phyloP scores from a whole-genome alignment of 768 basidiomycete genomes.

The Psilocybe azurescens region DNA sequence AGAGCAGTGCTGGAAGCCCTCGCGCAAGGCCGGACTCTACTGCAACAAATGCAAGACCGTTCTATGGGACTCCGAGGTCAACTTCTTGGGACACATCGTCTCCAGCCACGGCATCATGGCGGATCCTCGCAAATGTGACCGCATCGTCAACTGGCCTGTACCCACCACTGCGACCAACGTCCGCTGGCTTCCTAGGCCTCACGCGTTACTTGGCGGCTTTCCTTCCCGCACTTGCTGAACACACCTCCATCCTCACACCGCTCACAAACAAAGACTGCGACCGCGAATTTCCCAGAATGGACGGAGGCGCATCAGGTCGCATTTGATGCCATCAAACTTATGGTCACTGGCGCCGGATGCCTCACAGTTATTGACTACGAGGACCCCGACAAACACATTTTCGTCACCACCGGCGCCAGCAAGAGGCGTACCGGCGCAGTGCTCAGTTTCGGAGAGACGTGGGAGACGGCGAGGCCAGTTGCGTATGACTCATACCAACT shows the following conservation, averaged over 20 bases:
- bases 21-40: slow-evolving; percentile 6
- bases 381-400: slow-evolving; percentile 25
- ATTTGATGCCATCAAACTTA: slow-evolving; percentile 32
- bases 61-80: slow-evolving; percentile 25
- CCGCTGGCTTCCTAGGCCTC: slow-evolving; percentile 35
- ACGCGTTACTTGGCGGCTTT: slow-evolving; percentile 32
- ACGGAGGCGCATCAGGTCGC: slow-evolving; percentile 23
- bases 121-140: slow-evolving; percentile 30
- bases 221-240: slow-evolving; percentile 32
- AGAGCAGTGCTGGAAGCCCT: slow-evolving; percentile 18
- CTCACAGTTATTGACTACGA: slow-evolving; percentile 24
- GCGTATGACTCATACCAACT: slow-evolving; percentile 32
- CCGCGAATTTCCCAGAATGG: slow-evolving; percentile 32
- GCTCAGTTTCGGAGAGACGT: slow-evolving; percentile 33
- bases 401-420: slow-evolving; percentile 37
- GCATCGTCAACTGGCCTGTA: slow-evolving; percentile 35
- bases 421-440: slow-evolving; percentile 32
- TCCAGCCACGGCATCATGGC: slow-evolving; percentile 32
- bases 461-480: slow-evolving; percentile 36
- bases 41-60: slow-evolving; percentile 14
- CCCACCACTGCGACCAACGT: slow-evolving; percentile 33
- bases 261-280: slow-evolving; percentile 33
- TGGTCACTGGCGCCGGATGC: slow-evolving; percentile 24
- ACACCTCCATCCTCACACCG: slow-evolving; percentile 30
- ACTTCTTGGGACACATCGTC: slow-evolving; percentile 39